These are phyloP conservation scores for Favolaschia claudopus DNA, from an alignment of 768 basidiomycete species.

Conservation along the genomic window DNA sequence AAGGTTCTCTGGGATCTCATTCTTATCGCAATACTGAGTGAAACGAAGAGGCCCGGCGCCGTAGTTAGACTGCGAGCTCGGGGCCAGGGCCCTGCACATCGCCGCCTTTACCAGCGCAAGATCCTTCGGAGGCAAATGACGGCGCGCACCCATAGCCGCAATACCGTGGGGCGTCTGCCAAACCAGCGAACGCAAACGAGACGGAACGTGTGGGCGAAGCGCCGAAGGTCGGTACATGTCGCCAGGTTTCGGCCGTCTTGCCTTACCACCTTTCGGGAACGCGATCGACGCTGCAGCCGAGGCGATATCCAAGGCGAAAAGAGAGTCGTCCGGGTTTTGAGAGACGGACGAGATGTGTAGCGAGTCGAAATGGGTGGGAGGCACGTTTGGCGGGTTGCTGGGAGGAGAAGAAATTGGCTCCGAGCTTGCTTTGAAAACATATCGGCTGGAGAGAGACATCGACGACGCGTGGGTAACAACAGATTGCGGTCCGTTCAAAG, in stretches of 20 bases:
- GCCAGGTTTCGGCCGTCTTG: background rate
- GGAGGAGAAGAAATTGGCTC: background rate
- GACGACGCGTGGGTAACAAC: too few relatives aligned
- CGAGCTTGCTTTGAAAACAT: background rate
- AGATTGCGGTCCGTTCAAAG: too few relatives aligned
- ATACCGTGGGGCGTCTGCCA: background rate
- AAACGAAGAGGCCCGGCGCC: slow-evolving; percentile 41
- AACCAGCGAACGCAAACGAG: background rate
- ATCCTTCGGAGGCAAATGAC: background rate
- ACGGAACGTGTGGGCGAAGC: background rate
- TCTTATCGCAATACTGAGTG: slow-evolving; percentile 39
- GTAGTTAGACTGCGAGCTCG: slow-evolving; percentile 31
- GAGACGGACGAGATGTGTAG: background rate
- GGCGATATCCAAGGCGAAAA: background rate
- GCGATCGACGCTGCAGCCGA: background rate
- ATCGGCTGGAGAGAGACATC: too few relatives aligned
- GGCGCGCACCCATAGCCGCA: too few relatives aligned
- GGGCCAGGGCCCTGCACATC: background rate
- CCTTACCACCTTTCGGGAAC: background rate
- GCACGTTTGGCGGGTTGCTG: background rate
- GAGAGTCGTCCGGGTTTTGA: background rate
- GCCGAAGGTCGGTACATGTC: background rate
- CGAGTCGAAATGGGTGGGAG: background rate
- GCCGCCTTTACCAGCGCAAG: background rate
- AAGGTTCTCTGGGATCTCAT: slow-evolving; percentile 28